Conservation (phyloP, 2,329 filamentous ascomycete species). For the Fusarium sacchari region DNA sequence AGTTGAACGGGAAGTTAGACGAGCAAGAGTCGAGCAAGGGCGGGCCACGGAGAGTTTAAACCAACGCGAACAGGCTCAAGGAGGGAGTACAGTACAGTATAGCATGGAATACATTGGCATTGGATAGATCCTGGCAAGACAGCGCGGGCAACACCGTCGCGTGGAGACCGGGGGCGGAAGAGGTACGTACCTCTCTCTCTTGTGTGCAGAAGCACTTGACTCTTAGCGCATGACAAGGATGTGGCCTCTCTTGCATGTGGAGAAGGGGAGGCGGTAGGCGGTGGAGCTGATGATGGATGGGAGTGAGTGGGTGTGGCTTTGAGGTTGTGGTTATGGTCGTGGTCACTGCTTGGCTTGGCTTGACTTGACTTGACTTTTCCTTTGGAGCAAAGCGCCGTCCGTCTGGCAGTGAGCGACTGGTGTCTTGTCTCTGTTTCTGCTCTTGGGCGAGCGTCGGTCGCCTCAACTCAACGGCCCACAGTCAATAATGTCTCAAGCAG, state of each 20-base stretch:
- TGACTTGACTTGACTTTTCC: conserved; percentile 8
- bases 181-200: conserved; percentile 28
- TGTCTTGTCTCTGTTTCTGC: not conserved
- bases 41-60: conserved; percentile 42
- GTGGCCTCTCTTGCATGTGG: conserved; percentile 24
- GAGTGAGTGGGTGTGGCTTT: conserved; percentile 18
- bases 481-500: conserved; percentile 28
- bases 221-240: conserved; percentile 24
- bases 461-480: conserved; percentile 15
- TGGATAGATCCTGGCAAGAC: conserved; percentile 15
- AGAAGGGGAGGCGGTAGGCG: conserved; percentile 27
- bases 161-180: conserved; percentile 29
- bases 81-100: conserved; percentile 11
- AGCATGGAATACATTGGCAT: not conserved
- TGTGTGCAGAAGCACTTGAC: conserved; percentile 23
- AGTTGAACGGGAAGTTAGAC: conserved; percentile 21
- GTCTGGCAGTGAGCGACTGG: conserved; percentile 1
- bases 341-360: not conserved
- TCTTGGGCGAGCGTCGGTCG: not conserved
- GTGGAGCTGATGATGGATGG: conserved; percentile 35
- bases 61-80: conserved; percentile 25
- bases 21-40: conserved; percentile 26
- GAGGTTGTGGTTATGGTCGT: conserved; percentile 13
- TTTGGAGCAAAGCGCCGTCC: conserved; percentile 21
- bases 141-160: conserved; percentile 32